Conservation (phyloP, 352 stramenopile species). For the Phytophthora tentaculata region DNA sequence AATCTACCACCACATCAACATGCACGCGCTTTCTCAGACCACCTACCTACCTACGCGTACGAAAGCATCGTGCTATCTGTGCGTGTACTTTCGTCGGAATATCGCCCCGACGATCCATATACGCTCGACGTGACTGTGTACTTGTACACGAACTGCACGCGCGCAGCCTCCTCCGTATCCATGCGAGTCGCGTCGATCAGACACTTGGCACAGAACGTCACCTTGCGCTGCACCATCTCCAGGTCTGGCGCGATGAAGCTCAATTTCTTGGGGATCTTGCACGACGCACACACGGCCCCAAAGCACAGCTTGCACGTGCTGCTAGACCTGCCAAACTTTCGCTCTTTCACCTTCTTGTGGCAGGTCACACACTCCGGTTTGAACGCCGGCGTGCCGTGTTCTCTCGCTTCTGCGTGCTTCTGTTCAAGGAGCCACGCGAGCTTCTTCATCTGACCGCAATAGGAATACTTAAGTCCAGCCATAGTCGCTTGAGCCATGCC, state of each 20-base stretch:
- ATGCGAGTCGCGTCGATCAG: conserved; percentile 33
- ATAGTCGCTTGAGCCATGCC: conserved; percentile 28
- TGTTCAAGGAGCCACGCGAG: conserved; percentile 37
- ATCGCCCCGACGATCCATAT: conserved; percentile 21
- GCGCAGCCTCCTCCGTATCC: conserved; percentile 28
- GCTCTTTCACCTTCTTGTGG: conserved; percentile 21
- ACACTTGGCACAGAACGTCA: conserved; percentile 41
- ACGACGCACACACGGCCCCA: conserved; percentile 24
- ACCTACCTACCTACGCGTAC: background rate
- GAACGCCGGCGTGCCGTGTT: conserved; percentile 6
- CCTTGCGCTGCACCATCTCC: conserved; percentile 33
- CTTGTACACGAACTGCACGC: conserved; percentile 33
- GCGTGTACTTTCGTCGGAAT: conserved; percentile 22
- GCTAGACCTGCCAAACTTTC: conserved; percentile 13
- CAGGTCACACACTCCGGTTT: conserved; percentile 32
- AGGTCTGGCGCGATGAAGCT: conserved; percentile 34
- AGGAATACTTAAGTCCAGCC: conserved; percentile 38
- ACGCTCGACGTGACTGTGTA: conserved; percentile 20
- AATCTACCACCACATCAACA: background rate
- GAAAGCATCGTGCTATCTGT: conserved; percentile 21
- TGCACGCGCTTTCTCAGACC: background rate
- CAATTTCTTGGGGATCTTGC: conserved; percentile 33
- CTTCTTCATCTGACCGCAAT: conserved; percentile 45
- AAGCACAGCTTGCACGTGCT: conserved; percentile 37
- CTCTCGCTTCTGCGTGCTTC: conserved; percentile 17